Conservation (phyloP, 768 basidiomycete species). For the Boletus fagicola region DNA sequence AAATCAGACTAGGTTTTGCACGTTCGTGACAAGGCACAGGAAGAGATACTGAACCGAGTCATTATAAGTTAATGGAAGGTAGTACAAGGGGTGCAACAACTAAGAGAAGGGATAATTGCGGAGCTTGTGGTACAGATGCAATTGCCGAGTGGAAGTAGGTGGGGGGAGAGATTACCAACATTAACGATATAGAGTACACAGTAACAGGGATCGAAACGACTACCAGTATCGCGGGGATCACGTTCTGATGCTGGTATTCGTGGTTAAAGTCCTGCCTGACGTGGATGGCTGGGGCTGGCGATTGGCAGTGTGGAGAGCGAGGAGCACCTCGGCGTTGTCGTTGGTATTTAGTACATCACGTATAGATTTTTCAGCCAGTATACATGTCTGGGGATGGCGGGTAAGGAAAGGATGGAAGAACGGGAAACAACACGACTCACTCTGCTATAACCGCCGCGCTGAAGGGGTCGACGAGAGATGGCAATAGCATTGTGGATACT, state of each 20-base stretch:
- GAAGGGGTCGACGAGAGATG: conserved; percentile 59
- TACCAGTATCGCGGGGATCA: conserved; percentile 13
- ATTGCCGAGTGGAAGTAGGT: not conserved
- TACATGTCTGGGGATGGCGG: conserved; percentile 51
- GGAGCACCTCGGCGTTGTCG: conserved; percentile 64
- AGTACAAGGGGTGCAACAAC: conserved; percentile 21
- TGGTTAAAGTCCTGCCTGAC: conserved; percentile 15
- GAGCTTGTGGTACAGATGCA: conserved; percentile 29
- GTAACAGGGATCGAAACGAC: not conserved
- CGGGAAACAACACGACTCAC: conserved; percentile 33
- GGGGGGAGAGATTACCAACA: conserved; percentile 2
- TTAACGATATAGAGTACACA: conserved; percentile 3
- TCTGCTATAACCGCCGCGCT: conserved; percentile 53
- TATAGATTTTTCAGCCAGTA: conserved; percentile 70
- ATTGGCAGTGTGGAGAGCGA: conserved; percentile 54
- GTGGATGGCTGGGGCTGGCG: conserved; percentile 12
- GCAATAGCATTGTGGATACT: conserved; percentile 80
- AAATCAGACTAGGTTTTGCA: conserved; percentile 5
- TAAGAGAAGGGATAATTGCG: conserved; percentile 13
- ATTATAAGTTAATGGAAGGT: conserved; percentile 21
- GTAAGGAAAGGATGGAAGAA: not conserved
- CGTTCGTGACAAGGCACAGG: conserved; percentile 5
- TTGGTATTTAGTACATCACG: conserved; percentile 63
- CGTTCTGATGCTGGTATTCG: conserved; percentile 23
- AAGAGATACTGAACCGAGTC: not conserved